Conservation (phyloP, 164 flowering plant genomes). For the Paratinospora sagittata region DNA sequence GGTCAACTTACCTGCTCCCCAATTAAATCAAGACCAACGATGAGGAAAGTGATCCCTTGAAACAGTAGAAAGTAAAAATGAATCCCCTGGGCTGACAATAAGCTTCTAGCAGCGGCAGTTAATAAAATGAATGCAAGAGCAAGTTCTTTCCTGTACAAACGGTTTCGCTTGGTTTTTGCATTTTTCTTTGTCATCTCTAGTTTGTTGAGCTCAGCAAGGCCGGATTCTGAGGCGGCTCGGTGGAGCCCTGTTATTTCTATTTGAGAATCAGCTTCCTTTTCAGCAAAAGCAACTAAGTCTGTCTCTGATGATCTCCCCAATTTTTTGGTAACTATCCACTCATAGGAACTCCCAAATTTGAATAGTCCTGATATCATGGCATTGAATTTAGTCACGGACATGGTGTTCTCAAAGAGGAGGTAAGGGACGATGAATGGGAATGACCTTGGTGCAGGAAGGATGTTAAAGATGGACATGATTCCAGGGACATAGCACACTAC, state of each 20-base stretch:
- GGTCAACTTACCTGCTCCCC: conserved; percentile 88
- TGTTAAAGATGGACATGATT: conserved; percentile 75
- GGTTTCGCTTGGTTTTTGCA: conserved; percentile 47
- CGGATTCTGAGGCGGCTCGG: conserved; percentile 70
- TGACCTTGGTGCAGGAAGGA: conserved; percentile 83
- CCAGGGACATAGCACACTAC: conserved; percentile 93
- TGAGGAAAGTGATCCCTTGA: conserved; percentile 79
- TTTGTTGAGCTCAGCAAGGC: conserved; percentile 51
- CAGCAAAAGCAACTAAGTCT: conserved; percentile 63
- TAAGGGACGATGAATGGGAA: conserved; percentile 92
- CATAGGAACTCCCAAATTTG: conserved; percentile 73
- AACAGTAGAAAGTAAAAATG: conserved; percentile 89
- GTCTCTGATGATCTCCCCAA: conserved; percentile 88
- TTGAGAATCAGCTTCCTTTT: conserved; percentile 44
- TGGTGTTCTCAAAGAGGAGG: conserved; percentile 91
- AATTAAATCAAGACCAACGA: conserved; percentile 86
- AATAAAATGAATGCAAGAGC: conserved; percentile 76
- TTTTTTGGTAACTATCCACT: conserved; percentile 94
- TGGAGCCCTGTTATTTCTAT: conserved; percentile 26
- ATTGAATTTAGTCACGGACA: conserved; percentile 96
- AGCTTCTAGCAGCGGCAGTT: conserved; percentile 78
- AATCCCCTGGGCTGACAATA: conserved; percentile 88
- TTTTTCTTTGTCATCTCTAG: conserved; percentile 44
- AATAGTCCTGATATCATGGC: conserved; percentile 96
- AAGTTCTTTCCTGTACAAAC: conserved; percentile 76